Evolutionary conservation across 768 basidiomycete species (phyloP), one percentile per base, ranked within the genome.

Genomic region (Rhodotorula kratochvilovae): DNA sequence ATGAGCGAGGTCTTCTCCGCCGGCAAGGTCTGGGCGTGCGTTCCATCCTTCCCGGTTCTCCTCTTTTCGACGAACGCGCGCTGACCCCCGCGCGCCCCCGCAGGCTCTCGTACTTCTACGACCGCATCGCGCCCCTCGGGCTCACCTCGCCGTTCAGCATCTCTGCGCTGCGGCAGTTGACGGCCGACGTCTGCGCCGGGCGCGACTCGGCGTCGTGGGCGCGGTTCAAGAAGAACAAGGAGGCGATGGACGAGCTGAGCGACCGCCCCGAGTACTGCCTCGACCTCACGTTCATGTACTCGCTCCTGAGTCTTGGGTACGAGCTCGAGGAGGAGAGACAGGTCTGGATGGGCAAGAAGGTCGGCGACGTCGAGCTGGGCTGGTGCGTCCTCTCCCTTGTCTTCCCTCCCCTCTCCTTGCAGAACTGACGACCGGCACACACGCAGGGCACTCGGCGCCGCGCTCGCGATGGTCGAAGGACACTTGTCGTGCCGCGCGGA

Each of bases 261-360:
- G 90, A 83, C 59, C 84, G 94, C 17, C 93, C 95, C 0, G 95
- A 97, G 83, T 94, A 89, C 84, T 99, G 96, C 80, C 84, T 97
- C 51, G 95, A 99, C 80, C 80, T 98, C 78, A 97, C 91, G 54
- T 99, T 95, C 80, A 91, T 92, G 93, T 87, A 96, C 78, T 88
- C 87, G 59, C 80, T 99, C 71, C 80, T 98, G 67, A 84, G 89
- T 68, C 83, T 92, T 4, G 95, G 95, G 42, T 99, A 98, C 81
- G 96, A 94, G 82, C 88, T 98, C 79, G 84, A 81, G 23, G 87
- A 86, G 53, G 83, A 81, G 29, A 80, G 92, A 70, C 84, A 88
- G 66, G 66, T 82, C 35, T 76, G 81, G 81, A 85, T 95, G 35
- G 95, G 89, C 77, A 98, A 97, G 84, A 86, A 89, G 84, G 85